Evolutionary conservation across 108 stramenopile genomes (phyloP), one percentile per base, ranked within the genome.

Genomic region (Cyclotella kingstonii): DNA sequence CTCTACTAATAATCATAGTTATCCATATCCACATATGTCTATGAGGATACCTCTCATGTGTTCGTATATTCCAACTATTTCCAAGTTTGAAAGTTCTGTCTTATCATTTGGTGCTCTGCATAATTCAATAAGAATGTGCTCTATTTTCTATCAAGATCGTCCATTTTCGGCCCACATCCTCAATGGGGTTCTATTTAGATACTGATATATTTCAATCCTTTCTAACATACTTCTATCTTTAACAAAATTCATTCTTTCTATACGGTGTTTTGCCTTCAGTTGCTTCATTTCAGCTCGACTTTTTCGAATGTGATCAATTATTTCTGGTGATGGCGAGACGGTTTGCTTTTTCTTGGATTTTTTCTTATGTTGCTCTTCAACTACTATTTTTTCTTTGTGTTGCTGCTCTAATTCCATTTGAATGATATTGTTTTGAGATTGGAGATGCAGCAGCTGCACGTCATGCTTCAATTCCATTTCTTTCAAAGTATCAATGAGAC

Each of bases 281-380:
- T 55, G 33, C 35, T 75, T 75, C 14, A 60, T 50, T 12, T 28
- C 22, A 19, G 66, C 59, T 43, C 73, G 73, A 29, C 73, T 54
- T 25, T 50, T 60, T 56, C 73, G 33, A n/a, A 75, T 75, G 54
- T 67, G 73, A 5, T 66, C 47, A 6, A 75, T 67, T 27, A 75
- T 63, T 46, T 75, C 73, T 11, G 72, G 54, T 28, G 68, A 27
- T 12, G 64, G 66, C 14, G 61, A 55, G 19, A 34, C 29, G 12
- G 18, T 44, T 56, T 75, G 66, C 30, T 42, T 60, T 19, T 75
- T 75, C 1, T 3, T 54, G n/a, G 14, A n/a, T 35, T 33, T 52
- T 25, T 55, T 66, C 45, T 58, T 36, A 14, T 17, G n/a, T 33
- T 12, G 21, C 59, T 41, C 25, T 7, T 19, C 18, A 17, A 5